phyloP scores from a whole-genome alignment of 1,284 basidiomycete genomes.

The Apiotrichum domesticum region DNA sequence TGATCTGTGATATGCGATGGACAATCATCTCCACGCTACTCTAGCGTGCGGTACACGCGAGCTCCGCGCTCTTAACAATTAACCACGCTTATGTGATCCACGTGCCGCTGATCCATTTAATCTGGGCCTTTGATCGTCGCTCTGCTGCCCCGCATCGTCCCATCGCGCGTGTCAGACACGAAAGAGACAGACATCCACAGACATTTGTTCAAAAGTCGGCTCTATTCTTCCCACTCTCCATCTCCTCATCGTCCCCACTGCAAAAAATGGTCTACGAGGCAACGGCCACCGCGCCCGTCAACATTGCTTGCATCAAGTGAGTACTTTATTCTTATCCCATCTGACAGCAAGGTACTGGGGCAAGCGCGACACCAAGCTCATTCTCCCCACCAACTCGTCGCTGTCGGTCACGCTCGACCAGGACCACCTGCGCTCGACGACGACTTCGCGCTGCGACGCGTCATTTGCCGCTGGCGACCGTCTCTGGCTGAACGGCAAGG shows the following conservation, averaged over 20 bases:
- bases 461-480: slow-evolving; percentile 64
- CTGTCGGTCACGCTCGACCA: slow-evolving; percentile 95
- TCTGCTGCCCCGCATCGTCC: no score
- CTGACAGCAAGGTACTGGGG: slow-evolving; percentile 76
- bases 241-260: no score
- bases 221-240: neutral
- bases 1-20: no score
- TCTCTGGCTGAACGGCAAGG: slow-evolving; percentile 90
- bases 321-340: slow-evolving; percentile 22
- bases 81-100: no score
- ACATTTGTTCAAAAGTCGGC: neutral
- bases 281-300: slow-evolving; percentile 87
- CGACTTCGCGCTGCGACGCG: slow-evolving; percentile 79
- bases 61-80: no score
- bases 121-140: no score
- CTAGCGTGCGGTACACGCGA: no score
- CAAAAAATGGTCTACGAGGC: slow-evolving; percentile 61
- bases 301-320: slow-evolving; percentile 94
- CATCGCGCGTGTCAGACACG: no score
- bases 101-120: no score
- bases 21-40: no score
- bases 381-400: slow-evolving; percentile 95
- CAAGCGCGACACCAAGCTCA: slow-evolving; percentile 90
- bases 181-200: no score
- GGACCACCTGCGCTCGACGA: slow-evolving; percentile 90